Evolutionary conservation across 345 rosid species (phyloP), one percentile per base, ranked within the genome.

Genomic region (Raphanus sativus): DNA sequence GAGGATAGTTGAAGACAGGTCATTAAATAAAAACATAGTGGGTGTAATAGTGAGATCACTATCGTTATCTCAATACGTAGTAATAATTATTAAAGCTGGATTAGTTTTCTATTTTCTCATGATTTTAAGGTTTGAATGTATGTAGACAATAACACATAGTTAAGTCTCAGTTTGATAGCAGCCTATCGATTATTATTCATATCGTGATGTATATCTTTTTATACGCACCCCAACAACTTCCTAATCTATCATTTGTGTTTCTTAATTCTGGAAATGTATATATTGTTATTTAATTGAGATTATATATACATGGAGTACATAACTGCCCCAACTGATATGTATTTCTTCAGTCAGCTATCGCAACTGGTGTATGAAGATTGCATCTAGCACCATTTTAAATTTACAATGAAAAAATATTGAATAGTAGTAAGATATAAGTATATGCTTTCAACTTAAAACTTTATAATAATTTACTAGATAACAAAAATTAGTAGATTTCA

Each of bases 1-100:
- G 25, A 5, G 61, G 75, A 73, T 67, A 79, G 75, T 79, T 73
- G 82, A 68, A 52, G 59, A 79, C 82, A 79, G 78, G 70, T 74
- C 82, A 79, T 4, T 67, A 17, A 52, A 67, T 73, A 68, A 48
- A 73, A 79, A 73, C 70, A 62, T 79, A 68, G 82, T 79, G 78
- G 82, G 82, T 79, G 82, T 40, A 68, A 64, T 5, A 81, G 58
- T 85, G 90, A 86, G 75, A n/a, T 82, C 87, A 78, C 76, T 77
- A 75, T 80, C 86, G 58, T 69, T 70, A 69, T 83, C 79, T 70
- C 73, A 65, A 67, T 36, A 36, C 16, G 55, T 70, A 38, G 60
- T 70, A 55, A 21, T 70, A 40, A 64, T 64, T 66, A 66, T 78
- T 29, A 65, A 56, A 59, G 61, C 5, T 73, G 24, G 6, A 66